Base-by-base conservation (phyloP, 805 yeast species). In the Ogataea corticis region DNA sequence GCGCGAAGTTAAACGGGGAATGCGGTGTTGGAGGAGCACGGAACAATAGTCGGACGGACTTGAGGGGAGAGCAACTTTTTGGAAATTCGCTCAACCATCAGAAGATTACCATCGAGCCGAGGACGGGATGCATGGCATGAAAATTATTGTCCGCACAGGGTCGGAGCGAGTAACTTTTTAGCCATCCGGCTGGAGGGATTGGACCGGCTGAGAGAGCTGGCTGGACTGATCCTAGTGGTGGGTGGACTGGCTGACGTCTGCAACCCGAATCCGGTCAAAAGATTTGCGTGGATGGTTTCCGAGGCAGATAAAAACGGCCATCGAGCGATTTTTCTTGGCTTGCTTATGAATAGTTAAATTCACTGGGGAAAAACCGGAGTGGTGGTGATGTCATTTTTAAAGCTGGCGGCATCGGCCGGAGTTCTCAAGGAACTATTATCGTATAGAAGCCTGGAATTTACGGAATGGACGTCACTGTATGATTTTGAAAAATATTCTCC, bases 281-380 rank as follows among this genome's bases (percentile, higher is more conserved):
- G 17, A 14, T 13, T 19, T 21, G 14, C 23, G 28, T 28, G 31
- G 31, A 7, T 11, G 13, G 13, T 14, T 9, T 5, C 14, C 19
- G 5, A 7, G n/a, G 31, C 38, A 35, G 38, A 23, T 35, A 23
- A 35, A 21, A 35, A 35, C 38, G 38, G 38, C 31, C 14, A 16
- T 19, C 37, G 38, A 35, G 38, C 38, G 25, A 35, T 17, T 35
- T n/a, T 35, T 35, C 38, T 35, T 35, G 38, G 38, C 38, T 35
- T 35, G 38, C 38, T 30, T 35, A 10, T 10, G 31, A 34, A 34
- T 21, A 21, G 19, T 5, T 21, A 21, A 9, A 9, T 21, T 34
- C 27, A 11, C 29, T 23, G 38, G 38, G 23, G 38, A 17, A 35
- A n/a, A 23, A 23, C 11, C 19, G 7, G 5, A 16, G 38, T 34